Base-by-base conservation (phyloP, 148 eudicot genomes). In the Vaccinium macrocarpon region DNA sequence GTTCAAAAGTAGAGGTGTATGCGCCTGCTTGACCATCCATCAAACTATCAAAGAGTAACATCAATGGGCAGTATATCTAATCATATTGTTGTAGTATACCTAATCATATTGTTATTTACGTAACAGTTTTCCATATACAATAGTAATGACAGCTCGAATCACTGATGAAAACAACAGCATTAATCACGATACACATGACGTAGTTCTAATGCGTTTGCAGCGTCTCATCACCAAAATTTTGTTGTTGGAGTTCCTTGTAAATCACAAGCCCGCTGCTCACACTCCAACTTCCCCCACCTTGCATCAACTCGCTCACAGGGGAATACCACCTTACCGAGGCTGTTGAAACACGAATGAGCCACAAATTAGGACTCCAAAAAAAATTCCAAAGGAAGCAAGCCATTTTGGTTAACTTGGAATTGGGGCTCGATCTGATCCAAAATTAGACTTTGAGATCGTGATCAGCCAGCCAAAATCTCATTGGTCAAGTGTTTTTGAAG, bases 211-310 rank as follows among this genome's bases (percentile, higher is more conserved):
- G 64, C 61, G 61, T 68, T 42, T 42, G 46, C 38, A 35, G 38
- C 38, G 4, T 35, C 59, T 85, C 88, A 29, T 81, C 84, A 23
- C 87, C 91, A 83, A 91, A 90, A 73, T 71, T 53, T 48, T 57
- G 62, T 18, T 18, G 84, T 82, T 2, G 23, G 81, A 81, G 80
- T 70, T 85, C 97, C 98, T 83, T 57, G 98, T 78, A 96, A 87
- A 84, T 94, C 98, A 83, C 98, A 96, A n/a, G 89, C 84, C 35
- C 97, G 92, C 82, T 94, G 88, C 90, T 91, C 98, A 52, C 98
- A 96, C 19, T 94, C 98, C 82, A 96, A 86, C 88, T 94, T 96
- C 72, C 98, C 98, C 98, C 98, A 96, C 84, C 98, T 87, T 10
- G 97, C 98, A 87, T 94, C 98, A 21, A 96, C 96, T 80, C 97